Base-by-base conservation (phyloP, 2,329 filamentous ascomycete species). In the Verticillium klebahnii region DNA sequence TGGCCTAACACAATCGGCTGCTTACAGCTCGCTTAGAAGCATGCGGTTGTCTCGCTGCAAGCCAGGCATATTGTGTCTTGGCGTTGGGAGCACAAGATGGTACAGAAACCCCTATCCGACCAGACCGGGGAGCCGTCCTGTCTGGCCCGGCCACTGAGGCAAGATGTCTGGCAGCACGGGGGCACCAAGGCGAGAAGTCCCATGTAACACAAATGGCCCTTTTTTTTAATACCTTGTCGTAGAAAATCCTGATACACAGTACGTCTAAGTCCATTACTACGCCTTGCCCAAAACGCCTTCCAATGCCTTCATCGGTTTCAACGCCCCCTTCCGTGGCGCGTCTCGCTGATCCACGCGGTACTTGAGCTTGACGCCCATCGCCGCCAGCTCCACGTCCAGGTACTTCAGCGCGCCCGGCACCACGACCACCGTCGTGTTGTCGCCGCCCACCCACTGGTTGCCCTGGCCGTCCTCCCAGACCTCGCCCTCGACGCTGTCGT, bases 311-410 rank as follows among this genome's bases (percentile, higher is more conserved):
- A 75, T 76, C 63, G 74, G 80, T 67, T 74, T 73, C 72, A 85
- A 71, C 2, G 77, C 76, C 2, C 83, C 81, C 72, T 82, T 85
- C 58, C 83, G 78, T 61, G 83, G 80, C 68, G 80, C 83, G 68
- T 98, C 90, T 74, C 89, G 89, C 73, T 77, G 78, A 67, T 82
- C 81, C 52, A 87, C 75, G 61, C 79, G 78, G 69, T 97, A 98
- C 82, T 92, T 97, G 78, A 99, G 86, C 78, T 93, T 90, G 60
- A 99, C 89, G 60, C 95, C 95, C 95, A 99, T 99, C 61, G 93
- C 93, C 39, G 93, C 92, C 69, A 99, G 80, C 77, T 99, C 95
- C 23, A 97, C 93, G 77, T 99, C 95, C 67, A 99, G 78, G 79
- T 90, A 98, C 77, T 91, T 92, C 74, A 99, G 79, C 60, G 96